A percentile compares a stretch with the other conserved stretches of the same genome.
phyloP scores from a whole-genome alignment of 192 early-diverging fungal genomes.

The Lunasporangiospora selenospora region DNA sequence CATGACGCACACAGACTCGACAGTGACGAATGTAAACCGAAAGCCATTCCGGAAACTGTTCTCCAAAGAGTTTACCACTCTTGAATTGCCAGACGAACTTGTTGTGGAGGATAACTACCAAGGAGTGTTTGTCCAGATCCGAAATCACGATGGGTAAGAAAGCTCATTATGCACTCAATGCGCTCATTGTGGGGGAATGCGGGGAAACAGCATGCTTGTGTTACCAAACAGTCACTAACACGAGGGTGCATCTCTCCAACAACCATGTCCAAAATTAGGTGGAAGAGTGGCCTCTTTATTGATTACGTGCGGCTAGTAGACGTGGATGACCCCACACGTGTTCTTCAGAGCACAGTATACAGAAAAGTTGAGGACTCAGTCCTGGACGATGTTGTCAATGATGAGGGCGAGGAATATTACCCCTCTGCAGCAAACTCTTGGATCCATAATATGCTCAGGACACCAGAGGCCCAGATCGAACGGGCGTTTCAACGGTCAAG shows the following conservation, averaged over 20 bases:
- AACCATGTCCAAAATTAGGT: constrained; percentile 9
- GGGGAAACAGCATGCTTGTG: too few species aligned
- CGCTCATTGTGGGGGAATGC: too few species aligned
- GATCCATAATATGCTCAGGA: constrained; percentile 9
- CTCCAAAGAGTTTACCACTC: constrained; percentile 10
- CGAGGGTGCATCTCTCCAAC: too few species aligned
- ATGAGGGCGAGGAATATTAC: constrained; percentile 41
- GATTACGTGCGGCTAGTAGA: constrained; percentile 39
- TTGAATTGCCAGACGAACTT: constrained; percentile 34
- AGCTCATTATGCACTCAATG: too few species aligned
- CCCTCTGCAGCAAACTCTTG: background rate
- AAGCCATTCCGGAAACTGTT: constrained; percentile 35
- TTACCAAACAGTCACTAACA: too few species aligned
- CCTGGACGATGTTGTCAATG: constrained; percentile 23
- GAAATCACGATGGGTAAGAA: constrained; percentile 35
- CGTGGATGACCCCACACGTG: constrained; percentile 32
- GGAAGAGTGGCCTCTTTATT: constrained; percentile 36
- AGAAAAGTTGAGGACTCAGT: background rate
- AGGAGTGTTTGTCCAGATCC: constrained; percentile 31
- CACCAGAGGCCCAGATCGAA: too few species aligned
- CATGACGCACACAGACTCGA: constrained; percentile 18
- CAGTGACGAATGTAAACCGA: constrained; percentile 8
- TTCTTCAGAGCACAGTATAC: constrained; percentile 6
- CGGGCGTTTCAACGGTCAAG: too few species aligned
- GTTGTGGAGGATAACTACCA: constrained; percentile 23